These are phyloP conservation scores for Lentinula sp. DNA, from an alignment of 768 basidiomycete species.

Conservation along the genomic window DNA sequence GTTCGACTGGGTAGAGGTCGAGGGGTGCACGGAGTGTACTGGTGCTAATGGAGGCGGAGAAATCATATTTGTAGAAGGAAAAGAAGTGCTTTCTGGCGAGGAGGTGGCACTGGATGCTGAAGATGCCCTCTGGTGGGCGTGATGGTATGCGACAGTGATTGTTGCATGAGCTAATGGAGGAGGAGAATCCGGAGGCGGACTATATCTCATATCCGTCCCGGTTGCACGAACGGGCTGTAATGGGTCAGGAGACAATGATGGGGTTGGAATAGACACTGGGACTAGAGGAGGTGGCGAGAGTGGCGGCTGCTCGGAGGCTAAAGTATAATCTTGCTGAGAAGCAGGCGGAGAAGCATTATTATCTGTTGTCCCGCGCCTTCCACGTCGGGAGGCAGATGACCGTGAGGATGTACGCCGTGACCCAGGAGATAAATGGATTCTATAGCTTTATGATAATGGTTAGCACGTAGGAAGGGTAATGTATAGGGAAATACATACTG, in stretches of 20 bases:
- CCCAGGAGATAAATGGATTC: slow-evolving; percentile 77
- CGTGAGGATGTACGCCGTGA: slow-evolving; percentile 65
- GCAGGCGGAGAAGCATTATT: slow-evolving; percentile 20
- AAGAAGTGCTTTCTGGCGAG: slow-evolving; percentile 33
- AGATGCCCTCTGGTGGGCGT: slow-evolving; percentile 22
- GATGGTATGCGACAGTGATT: slow-evolving; percentile 29
- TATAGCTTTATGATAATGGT: slow-evolving; percentile 44
- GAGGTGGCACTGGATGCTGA: slow-evolving; percentile 36
- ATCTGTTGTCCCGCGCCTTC: slow-evolving; percentile 18
- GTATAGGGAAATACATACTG: slow-evolving; percentile 31
- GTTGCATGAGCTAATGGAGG: slow-evolving; percentile 50
- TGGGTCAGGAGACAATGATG: slow-evolving; percentile 35
- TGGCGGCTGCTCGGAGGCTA: slow-evolving; percentile 9
- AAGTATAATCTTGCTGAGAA: background rate
- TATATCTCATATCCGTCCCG: slow-evolving; percentile 22
- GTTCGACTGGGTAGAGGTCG: slow-evolving; percentile 5
- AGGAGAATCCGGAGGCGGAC: slow-evolving; percentile 49
- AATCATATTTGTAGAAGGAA: slow-evolving; percentile 10
- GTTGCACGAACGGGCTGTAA: slow-evolving; percentile 31
- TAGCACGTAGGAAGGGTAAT: background rate
- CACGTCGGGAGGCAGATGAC: slow-evolving; percentile 45
- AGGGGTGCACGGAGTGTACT: slow-evolving; percentile 7
- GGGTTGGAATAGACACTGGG: slow-evolving; percentile 16
- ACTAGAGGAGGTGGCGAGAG: slow-evolving; percentile 2
- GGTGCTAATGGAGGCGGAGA: slow-evolving; percentile 16